A percentile compares a stretch with the other conserved stretches of the same genome.
Evolutionary conservation across 257 asterid species (phyloP).

Genomic region (Solanum chmielewskii): DNA sequence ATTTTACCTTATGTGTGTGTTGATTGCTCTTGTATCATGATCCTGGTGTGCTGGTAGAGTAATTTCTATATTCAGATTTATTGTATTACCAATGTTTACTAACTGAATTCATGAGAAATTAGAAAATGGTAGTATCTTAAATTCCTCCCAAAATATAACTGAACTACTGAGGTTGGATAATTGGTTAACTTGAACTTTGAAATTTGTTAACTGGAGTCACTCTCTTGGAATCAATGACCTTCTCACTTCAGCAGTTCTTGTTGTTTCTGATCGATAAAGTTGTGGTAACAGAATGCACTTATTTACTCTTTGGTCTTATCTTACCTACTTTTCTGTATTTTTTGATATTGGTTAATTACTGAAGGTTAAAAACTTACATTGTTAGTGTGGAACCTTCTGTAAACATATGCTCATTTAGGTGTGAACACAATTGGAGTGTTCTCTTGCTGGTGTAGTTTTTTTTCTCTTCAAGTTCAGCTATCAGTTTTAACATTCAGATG

Average conservation of each 20-base stretch:
- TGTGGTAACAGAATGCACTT: not conserved
- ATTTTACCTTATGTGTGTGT: not conserved
- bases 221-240: not conserved
- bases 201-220: not conserved
- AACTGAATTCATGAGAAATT: not conserved
- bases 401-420: not conserved
- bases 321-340: not conserved
- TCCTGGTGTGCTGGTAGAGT: not conserved
- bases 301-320: not conserved
- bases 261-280: not conserved
- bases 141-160: not conserved
- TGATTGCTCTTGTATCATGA: not conserved
- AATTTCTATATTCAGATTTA: not conserved
- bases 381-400: not conserved
- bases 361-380: not conserved
- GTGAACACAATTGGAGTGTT: not conserved
- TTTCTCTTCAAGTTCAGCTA: not conserved
- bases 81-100: not conserved
- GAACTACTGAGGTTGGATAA: not conserved
- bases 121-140: not conserved
- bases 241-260: not conserved
- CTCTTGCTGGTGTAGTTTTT: not conserved
- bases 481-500: not conserved
- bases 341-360: not conserved
- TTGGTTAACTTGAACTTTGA: not conserved